Evolutionary conservation across 2,329 filamentous ascomycete genomes (phyloP).

Genomic region (Emergomyces pasteurianus): DNA sequence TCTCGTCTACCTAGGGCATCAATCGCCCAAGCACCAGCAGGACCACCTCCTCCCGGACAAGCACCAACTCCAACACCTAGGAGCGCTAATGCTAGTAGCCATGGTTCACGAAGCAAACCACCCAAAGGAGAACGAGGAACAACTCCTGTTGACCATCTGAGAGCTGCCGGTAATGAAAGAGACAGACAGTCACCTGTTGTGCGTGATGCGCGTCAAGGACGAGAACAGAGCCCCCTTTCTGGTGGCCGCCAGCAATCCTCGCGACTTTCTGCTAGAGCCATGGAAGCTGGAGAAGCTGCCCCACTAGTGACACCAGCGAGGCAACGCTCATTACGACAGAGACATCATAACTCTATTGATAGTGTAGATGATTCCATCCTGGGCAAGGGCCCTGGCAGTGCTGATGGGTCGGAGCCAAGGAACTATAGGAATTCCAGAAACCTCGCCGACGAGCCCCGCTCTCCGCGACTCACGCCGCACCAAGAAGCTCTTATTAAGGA

Average conservation of each 20-base stretch:
- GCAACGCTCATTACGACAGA: conserved; percentile 44
- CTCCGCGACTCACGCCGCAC: conserved; percentile 33
- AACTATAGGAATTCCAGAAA: conserved; percentile 30
- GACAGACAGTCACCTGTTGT: conserved; percentile 37
- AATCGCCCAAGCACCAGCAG: conserved; percentile 46
- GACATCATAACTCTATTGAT: conserved; percentile 57
- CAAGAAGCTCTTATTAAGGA: conserved; percentile 66
- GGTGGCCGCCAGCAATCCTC: conserved; percentile 47
- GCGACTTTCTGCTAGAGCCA: conserved; percentile 27
- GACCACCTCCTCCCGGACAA: conserved; percentile 54
- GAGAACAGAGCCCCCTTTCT: conserved; percentile 39
- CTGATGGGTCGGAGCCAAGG: conserved; percentile 31
- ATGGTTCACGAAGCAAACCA: conserved; percentile 36
- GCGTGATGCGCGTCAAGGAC: conserved; percentile 22
- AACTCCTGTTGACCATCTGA: conserved; percentile 31
- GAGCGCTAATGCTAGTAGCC: conserved; percentile 28
- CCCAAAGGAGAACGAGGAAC: conserved; percentile 38
- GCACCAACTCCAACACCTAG: conserved; percentile 50
- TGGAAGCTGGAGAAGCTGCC: conserved; percentile 36
- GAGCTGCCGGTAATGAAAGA: conserved; percentile 34
- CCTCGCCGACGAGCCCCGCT: conserved; percentile 32
- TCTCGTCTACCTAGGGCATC: conserved; percentile 51
- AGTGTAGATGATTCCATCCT: conserved; percentile 49
- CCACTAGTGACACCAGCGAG: conserved; percentile 33
- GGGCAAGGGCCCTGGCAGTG: conserved; percentile 23